Evolutionary conservation across 495 filamentous ascomycete species (phyloP), one percentile per base, ranked within the genome.

Genomic region (Talaromyces liani): DNA sequence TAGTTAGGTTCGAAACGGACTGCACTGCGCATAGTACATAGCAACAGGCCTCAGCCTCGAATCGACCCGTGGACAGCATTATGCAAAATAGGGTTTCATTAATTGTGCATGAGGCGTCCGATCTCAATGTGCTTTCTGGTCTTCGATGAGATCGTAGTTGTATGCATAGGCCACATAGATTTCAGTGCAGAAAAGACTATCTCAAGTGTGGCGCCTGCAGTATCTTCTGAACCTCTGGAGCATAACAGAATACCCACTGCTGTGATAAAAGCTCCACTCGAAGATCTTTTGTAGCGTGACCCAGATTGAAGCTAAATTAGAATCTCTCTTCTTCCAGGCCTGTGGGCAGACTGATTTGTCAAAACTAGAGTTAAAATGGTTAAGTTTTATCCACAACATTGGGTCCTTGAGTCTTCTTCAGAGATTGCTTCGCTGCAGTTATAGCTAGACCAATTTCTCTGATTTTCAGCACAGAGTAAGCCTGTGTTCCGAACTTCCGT

Each of bases 41-140:
- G 39, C 39, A 45, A 18, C 39, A 45, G 18, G 14, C 16, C 2
- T 6, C 16, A 45, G 39, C 39, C 33, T 36, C 10, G 33, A 6
- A 9, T n/a, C 18, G 39, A 16, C 22, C 22, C 2, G 27, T 5
- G 4, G 39, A 45, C 27, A 5, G 6, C 39, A 18, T 45, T 7
- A 45, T 45, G n/a, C 2, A 18, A 6, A 49, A 8, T 49, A 20
- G 18, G 24, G 53, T 29, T 29, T 22, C 16, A 56, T 56, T 25
- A 56, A 29, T 27, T 56, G 53, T 56, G 53, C 53, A 56, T 25
- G 53, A 56, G 20, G 53, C 53, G 53, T 56, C 12, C 20, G 53
- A 56, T 56, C 53, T 25, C 22, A 29, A 29, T 16, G 53, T 29
- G 22, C 12, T 56, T n/a, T 56, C 29, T 20, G 53, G 27, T n/a